phyloP scores from a whole-genome alignment of 2,329 filamentous ascomycete genomes.

The Cladosporium colombiae region DNA sequence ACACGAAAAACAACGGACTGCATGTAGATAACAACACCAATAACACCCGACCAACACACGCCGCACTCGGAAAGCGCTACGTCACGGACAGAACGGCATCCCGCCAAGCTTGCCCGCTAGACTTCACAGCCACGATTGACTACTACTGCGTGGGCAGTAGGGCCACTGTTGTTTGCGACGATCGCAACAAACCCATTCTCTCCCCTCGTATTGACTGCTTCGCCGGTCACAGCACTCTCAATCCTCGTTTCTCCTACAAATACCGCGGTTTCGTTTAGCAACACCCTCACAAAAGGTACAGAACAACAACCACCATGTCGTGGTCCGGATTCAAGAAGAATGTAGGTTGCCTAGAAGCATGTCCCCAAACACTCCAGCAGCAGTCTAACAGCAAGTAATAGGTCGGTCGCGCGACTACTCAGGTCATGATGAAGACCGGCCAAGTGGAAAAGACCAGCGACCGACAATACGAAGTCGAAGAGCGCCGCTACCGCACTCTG shows the following conservation, averaged over 20 bases:
- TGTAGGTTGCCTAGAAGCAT: conserved; percentile 38
- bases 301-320: conserved; percentile 57
- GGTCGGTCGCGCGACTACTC: conserved; percentile 97
- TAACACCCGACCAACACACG: not conserved
- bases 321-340: conserved; percentile 51
- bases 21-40: conserved; percentile 1
- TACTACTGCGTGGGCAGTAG: conserved; percentile 2
- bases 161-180: conserved; percentile 8
- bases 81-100: conserved; percentile 10
- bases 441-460: conserved; percentile 99
- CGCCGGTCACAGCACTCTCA: conserved; percentile 1
- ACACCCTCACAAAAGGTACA: not conserved
- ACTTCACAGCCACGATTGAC: conserved; percentile 13
- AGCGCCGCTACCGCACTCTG: conserved; percentile 93
- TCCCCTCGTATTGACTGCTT: conserved; percentile 3
- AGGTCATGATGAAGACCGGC: conserved; percentile 99
- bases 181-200: conserved; percentile 8
- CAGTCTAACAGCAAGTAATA: conserved; percentile 79
- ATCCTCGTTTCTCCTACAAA: not conserved
- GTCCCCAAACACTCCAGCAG: not conserved
- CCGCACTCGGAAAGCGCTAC: conserved; percentile 10
- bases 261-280: conserved; percentile 6
- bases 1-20: not conserved
- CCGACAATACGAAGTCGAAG: conserved; percentile 95
- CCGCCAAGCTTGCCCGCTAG: conserved; percentile 13